Conservation (phyloP, 2,329 filamentous ascomycete genomes). For the Thermomyces lanuginosus region DNA sequence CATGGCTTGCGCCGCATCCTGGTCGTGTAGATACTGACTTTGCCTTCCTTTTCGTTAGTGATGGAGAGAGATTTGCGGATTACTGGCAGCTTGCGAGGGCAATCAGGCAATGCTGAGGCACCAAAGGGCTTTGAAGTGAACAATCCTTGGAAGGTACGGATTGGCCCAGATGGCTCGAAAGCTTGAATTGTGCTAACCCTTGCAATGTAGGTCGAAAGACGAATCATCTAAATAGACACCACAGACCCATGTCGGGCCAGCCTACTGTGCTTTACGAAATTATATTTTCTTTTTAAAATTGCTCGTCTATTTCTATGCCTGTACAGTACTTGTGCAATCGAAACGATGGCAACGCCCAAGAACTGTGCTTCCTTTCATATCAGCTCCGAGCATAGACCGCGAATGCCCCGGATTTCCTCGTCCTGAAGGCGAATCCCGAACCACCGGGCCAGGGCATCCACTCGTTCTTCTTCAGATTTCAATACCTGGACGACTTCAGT, state of each 20-base stretch:
- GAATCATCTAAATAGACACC: too few relatives aligned
- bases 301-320: too few relatives aligned
- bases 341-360: too few relatives aligned
- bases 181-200: too few relatives aligned
- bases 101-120: slow-evolving; percentile 42
- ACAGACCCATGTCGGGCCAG: too few relatives aligned
- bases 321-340: slow-evolving; percentile 13
- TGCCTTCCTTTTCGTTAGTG: too few relatives aligned
- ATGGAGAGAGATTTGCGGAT: slow-evolving; percentile 49
- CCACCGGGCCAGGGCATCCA: slow-evolving; percentile 34
- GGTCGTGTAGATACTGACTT: too few relatives aligned
- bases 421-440: slow-evolving; percentile 38
- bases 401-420: slow-evolving; percentile 36
- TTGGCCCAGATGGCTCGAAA: too few relatives aligned
- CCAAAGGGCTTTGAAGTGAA: slow-evolving; percentile 49
- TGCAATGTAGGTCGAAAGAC: slow-evolving; percentile 29
- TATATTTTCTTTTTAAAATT: too few relatives aligned
- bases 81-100: slow-evolving; percentile 45
- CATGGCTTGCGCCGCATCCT: too few relatives aligned
- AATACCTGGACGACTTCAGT: slow-evolving; percentile 34
- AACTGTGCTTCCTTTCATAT: too few relatives aligned
- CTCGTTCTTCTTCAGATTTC: slow-evolving; percentile 37
- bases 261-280: too few relatives aligned
- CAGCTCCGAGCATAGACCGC: slow-evolving; percentile 35
- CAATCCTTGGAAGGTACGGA: slow-evolving; percentile 50